Conservation (phyloP, 1,139 yeast genomes). For the Pichia sp. region DNA sequence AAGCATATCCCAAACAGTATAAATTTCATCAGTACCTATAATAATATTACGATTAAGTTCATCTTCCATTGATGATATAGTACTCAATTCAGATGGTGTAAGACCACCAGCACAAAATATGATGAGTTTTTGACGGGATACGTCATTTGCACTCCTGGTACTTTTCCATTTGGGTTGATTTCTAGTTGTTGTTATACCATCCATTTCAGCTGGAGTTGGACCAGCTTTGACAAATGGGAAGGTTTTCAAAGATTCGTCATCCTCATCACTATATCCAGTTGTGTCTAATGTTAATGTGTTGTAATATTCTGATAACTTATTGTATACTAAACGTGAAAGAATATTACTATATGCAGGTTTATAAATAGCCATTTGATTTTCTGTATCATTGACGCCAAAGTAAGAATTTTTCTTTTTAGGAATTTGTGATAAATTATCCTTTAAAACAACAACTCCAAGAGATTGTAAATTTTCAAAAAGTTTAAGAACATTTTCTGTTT, state of each 20-base stretch:
- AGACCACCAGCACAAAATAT: constrained; percentile 88
- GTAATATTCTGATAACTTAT: constrained; percentile 25
- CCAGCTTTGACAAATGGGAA: constrained; percentile 26
- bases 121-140: constrained; percentile 37
- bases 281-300: constrained; percentile 14
- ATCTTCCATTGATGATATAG: constrained; percentile 65
- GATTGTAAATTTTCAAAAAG: constrained; percentile 46
- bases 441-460: constrained; percentile 58
- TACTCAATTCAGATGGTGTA: constrained; percentile 74
- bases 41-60: constrained; percentile 66
- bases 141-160: constrained; percentile 18
- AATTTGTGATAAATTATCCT: constrained; percentile 34
- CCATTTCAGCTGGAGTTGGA: constrained; percentile 10
- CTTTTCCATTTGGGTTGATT: constrained; percentile 29
- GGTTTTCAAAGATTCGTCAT: constrained; percentile 22
- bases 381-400: constrained; percentile 55
- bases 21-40: constrained; percentile 75
- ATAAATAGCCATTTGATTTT: constrained; percentile 22
- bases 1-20: constrained; percentile 55
- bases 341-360: constrained; percentile 26
- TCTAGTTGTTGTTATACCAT: constrained; percentile 15
- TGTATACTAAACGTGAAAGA: constrained; percentile 21
- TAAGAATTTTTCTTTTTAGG: constrained; percentile 36
- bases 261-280: constrained; percentile 14
- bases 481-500: constrained; percentile 48